These are phyloP conservation scores for Phtheirospermum japonicum DNA, from an alignment of 257 asterid genomes.

Conservation along the genomic window DNA sequence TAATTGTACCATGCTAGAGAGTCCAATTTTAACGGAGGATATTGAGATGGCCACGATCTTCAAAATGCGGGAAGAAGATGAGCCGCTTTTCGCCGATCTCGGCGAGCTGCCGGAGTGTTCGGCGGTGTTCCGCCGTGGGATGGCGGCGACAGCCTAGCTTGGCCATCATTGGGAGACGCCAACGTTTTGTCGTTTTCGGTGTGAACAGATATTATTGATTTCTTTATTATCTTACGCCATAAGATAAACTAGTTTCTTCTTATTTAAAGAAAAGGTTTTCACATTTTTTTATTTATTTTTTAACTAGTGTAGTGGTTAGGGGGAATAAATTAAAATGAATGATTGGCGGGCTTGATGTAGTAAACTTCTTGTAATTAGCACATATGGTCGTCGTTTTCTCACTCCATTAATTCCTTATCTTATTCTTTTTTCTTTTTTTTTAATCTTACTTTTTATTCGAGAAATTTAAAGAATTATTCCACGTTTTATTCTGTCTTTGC, in stretches of 20 bases:
- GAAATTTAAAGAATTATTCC: too few species aligned
- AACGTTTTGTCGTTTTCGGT: not conserved
- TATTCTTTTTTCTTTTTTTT: too few species aligned
- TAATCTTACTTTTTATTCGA: too few species aligned
- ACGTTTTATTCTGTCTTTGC: too few species aligned
- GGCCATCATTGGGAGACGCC: slow-evolving; percentile 38
- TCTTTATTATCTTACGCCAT: not conserved
- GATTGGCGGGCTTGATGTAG: not conserved
- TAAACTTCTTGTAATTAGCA: not conserved
- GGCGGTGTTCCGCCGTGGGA: slow-evolving; percentile 64
- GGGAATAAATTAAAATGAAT: slow-evolving; percentile 4
- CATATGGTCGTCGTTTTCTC: not conserved
- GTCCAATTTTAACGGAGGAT: slow-evolving; percentile 47
- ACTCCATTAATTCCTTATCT: not conserved
- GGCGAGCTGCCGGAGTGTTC: slow-evolving; percentile 95
- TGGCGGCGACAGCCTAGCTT: slow-evolving; percentile 50
- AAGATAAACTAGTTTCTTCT: not conserved
- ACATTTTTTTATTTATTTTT: not conserved
- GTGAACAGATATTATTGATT: not conserved
- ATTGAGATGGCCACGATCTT: slow-evolving; percentile 55
- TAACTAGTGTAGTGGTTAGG: not conserved
- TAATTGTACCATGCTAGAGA: slow-evolving; percentile 49
- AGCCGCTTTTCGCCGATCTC: slow-evolving; percentile 74
- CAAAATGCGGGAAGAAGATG: slow-evolving; percentile 81
- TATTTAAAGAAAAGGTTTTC: not conserved